These are phyloP conservation scores for Leccinum brunneo-olivaceum DNA, from an alignment of 1,284 basidiomycete genomes.

Conservation along the genomic window DNA sequence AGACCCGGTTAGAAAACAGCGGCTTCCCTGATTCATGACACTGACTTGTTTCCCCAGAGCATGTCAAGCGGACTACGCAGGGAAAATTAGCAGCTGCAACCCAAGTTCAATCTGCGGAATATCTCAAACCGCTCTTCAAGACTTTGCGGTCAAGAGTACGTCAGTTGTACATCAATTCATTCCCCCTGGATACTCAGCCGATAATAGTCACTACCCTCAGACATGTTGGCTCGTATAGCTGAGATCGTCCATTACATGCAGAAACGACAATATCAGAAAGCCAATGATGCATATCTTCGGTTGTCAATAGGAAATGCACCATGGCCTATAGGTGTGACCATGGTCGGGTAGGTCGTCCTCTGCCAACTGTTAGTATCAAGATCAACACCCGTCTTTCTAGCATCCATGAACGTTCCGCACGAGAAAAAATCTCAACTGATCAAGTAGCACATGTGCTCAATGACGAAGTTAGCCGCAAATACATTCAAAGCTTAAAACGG, in stretches of 20 bases:
- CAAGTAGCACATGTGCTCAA: conserved; percentile 98
- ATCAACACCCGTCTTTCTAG: conserved; percentile 35
- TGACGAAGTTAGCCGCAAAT: conserved; percentile 98
- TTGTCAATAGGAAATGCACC: conserved; percentile 97
- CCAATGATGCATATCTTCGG: conserved; percentile 95
- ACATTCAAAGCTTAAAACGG: conserved; percentile 97
- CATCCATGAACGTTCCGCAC: conserved; percentile 95
- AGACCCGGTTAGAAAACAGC: conserved; percentile 58
- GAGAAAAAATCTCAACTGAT: conserved; percentile 95
- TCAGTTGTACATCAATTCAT: conserved; percentile 14
- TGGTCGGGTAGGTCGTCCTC: conserved; percentile 75
- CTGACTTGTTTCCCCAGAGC: conserved; percentile 37
- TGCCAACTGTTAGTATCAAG: not conserved
- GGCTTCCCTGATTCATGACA: not conserved
- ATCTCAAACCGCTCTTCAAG: conserved; percentile 96
- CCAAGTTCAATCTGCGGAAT: conserved; percentile 92
- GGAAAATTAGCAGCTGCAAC: conserved; percentile 94
- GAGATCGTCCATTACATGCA: conserved; percentile 98
- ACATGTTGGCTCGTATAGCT: conserved; percentile 84
- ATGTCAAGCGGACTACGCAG: conserved; percentile 80
- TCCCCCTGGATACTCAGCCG: conserved; percentile 9
- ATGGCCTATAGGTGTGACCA: conserved; percentile 99
- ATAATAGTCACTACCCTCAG: conserved; percentile 68
- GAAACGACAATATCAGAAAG: conserved; percentile 86
- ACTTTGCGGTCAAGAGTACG: conserved; percentile 76